Conservation (phyloP, 2,329 filamentous ascomycete species). For the Aureobasidium sp. region DNA sequence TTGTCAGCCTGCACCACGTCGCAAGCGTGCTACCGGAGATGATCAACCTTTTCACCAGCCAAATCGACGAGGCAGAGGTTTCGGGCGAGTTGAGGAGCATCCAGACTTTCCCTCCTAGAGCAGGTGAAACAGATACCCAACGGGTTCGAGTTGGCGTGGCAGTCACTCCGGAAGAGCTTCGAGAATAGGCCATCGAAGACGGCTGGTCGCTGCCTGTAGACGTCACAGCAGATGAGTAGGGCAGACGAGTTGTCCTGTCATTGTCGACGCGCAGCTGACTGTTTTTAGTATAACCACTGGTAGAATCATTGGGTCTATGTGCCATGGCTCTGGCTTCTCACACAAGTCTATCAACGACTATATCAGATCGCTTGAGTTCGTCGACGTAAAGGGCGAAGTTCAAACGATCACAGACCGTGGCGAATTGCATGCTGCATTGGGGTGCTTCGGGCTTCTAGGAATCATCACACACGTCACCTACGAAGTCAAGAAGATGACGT, state of each 20-base stretch:
- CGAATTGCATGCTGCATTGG: slow-evolving; percentile 34
- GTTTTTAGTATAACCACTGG: slow-evolving; percentile 30
- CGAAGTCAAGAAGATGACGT: slow-evolving; percentile 40
- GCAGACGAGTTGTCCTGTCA: background rate
- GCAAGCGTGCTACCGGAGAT: slow-evolving; percentile 16
- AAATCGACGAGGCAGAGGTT: background rate
- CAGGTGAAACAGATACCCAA: background rate
- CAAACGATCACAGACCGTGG: slow-evolving; percentile 32
- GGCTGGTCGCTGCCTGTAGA: slow-evolving; percentile 37
- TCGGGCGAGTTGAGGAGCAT: slow-evolving; percentile 4
- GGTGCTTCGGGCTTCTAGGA: slow-evolving; percentile 40
- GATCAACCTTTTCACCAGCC: background rate
- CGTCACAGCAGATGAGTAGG: slow-evolving; percentile 37
- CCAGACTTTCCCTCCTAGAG: background rate
- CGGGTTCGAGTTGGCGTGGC: slow-evolving; percentile 35
- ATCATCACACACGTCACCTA: slow-evolving; percentile 45
- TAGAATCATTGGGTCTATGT: slow-evolving; percentile 17
- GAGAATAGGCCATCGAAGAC: slow-evolving; percentile 37
- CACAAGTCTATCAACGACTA: slow-evolving; percentile 39
- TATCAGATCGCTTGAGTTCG: slow-evolving; percentile 40
- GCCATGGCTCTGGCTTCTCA: slow-evolving; percentile 38
- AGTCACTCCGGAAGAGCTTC: slow-evolving; percentile 40
- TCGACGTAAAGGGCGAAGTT: slow-evolving; percentile 37
- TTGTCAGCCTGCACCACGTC: slow-evolving; percentile 32
- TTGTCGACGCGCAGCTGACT: background rate